Base-by-base conservation (phyloP, 257 asterid species). In the Coffea eugenioides region DNA sequence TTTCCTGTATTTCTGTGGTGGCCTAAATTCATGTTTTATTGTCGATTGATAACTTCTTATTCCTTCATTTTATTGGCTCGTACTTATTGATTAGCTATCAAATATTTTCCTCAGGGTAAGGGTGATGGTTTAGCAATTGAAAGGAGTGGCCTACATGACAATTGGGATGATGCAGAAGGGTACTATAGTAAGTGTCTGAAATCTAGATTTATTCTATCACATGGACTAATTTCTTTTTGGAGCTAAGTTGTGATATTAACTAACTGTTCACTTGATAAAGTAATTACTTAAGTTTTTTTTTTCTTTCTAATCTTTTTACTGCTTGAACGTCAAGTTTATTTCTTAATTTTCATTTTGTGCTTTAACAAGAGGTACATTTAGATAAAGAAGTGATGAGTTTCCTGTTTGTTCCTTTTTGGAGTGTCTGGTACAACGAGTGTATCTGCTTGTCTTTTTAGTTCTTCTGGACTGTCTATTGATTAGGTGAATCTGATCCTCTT, bases 151-250 rank as follows among this genome's bases (percentile, higher is more conserved):
- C 89, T 90, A 14, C 82, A 93, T 86, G 99, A 95, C 84, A 95
- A 95, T 83, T 95, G 99, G 99, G 99, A 95, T 85, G 99, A 95
- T 72, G 90, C 97, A 2, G 99, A 95, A 83, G 99, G 99, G 52
- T 95, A 95, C 84, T 95, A 95, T 71, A 94, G 99, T 95, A 86
- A 84, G 92, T 83, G 27, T 69, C 77, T 52, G 77, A 70, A 62
- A 49, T 45, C 69, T 75, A 21, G 5, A 21, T 5, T 31, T 41
- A 23, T 69, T 41, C 43, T 68, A 5, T 43, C 51, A 11, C 14
- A 34, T 3, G 15, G 34, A 25, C 16, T 18, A 46, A 48, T 36
- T 31, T 31, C n/a, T 27, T 51, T 5, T 51, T 75, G 79, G 49
- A 43, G 54, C 20, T 56, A 13, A 59, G 18, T 45, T 49, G 27